Conservation (phyloP, 768 basidiomycete species). For the Myochromella boudieri region DNA sequence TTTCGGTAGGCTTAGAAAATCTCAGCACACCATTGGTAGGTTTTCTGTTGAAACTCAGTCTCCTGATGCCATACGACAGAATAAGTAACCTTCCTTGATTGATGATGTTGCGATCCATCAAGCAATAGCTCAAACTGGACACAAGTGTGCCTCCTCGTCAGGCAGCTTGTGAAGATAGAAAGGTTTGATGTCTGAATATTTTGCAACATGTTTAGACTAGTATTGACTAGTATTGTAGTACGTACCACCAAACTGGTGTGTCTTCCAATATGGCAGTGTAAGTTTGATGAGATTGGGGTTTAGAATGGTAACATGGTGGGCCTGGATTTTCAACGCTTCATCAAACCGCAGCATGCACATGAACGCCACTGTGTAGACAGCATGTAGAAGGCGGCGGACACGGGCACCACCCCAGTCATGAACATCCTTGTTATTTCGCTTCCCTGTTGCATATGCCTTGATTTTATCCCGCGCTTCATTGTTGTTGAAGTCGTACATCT, state of each 20-base stretch:
- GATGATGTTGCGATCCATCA: slow-evolving; percentile 25
- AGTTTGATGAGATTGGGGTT: slow-evolving; percentile 14
- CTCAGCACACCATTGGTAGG: slow-evolving; percentile 23
- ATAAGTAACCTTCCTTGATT: slow-evolving; percentile 29
- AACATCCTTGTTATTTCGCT: slow-evolving; percentile 3
- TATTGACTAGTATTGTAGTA: neutral
- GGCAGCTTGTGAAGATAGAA: slow-evolving; percentile 25
- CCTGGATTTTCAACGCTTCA: slow-evolving; percentile 33
- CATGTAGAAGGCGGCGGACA: slow-evolving; percentile 24
- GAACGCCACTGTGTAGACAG: slow-evolving; percentile 32
- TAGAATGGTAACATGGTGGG: slow-evolving; percentile 21
- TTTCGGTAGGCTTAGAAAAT: neutral
- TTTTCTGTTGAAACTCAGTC: slow-evolving; percentile 24
- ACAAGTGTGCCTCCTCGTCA: slow-evolving; percentile 27
- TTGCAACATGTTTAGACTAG: slow-evolving; percentile 27
- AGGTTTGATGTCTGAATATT: slow-evolving; percentile 31
- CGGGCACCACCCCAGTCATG: slow-evolving; percentile 30
- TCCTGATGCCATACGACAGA: slow-evolving; percentile 26
- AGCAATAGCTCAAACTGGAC: slow-evolving; percentile 31
- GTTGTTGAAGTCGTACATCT: slow-evolving; percentile 26
- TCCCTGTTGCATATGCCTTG: slow-evolving; percentile 16
- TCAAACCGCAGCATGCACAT: slow-evolving; percentile 33
- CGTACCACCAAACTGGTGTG: slow-evolving; percentile 27
- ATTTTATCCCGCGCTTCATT: slow-evolving; percentile 16
- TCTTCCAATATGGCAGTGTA: slow-evolving; percentile 27